These are phyloP conservation scores for Pascua guehoae DNA, from an alignment of 1,284 basidiomycete species.

Conservation along the genomic window DNA sequence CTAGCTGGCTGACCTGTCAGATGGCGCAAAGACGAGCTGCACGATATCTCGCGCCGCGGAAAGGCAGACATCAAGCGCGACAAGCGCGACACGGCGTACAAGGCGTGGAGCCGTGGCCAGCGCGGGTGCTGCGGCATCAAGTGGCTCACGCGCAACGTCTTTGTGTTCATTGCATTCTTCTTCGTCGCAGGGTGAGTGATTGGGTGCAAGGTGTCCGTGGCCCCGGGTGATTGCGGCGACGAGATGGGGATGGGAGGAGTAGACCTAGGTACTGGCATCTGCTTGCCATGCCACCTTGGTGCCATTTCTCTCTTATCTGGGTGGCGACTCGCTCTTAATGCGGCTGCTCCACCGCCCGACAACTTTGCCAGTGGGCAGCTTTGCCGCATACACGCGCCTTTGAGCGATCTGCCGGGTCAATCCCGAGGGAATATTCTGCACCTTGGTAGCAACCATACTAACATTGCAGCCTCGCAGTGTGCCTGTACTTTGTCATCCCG, in stretches of 20 bases:
- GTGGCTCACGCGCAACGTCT: conserved; percentile 66
- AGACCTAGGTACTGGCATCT: too few relatives aligned
- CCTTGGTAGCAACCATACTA: conserved; percentile 3
- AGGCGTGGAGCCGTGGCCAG: conserved; percentile 67
- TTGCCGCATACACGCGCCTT: neutral
- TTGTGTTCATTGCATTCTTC: conserved; percentile 66
- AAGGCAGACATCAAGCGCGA: conserved; percentile 61
- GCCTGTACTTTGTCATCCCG: conserved; percentile 71
- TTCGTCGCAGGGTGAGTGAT: conserved; percentile 61
- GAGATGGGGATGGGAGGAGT: too few relatives aligned
- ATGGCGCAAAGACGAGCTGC: conserved; percentile 73
- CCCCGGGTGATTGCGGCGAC: too few relatives aligned
- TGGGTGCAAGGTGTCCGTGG: too few relatives aligned
- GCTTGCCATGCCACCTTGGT: too few relatives aligned
- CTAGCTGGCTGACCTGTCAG: conserved; percentile 17
- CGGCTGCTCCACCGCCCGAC: too few relatives aligned
- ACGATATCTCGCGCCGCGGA: conserved; percentile 66
- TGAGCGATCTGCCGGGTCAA: neutral
- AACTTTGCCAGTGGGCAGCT: too few relatives aligned
- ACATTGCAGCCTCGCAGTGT: conserved; percentile 58
- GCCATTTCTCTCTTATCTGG: too few relatives aligned
- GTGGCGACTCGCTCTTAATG: too few relatives aligned
- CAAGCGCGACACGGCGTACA: conserved; percentile 58
- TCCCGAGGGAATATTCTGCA: too few relatives aligned
- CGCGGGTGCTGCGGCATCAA: conserved; percentile 65